phyloP scores from a whole-genome alignment of 1,284 basidiomycete species.

The Cutaneotrichosporon arboriforme region DNA sequence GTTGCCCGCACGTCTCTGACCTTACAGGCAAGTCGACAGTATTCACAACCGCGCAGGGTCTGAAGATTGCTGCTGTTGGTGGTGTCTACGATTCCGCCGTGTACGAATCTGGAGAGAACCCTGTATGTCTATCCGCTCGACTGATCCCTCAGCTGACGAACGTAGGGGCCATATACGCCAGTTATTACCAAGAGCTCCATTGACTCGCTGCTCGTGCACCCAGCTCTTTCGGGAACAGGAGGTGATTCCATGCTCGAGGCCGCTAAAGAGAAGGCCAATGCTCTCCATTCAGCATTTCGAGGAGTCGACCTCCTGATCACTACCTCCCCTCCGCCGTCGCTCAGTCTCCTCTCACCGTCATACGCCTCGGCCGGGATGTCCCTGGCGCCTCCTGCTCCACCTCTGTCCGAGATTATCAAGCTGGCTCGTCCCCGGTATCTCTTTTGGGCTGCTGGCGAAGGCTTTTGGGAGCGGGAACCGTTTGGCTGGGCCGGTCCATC shows the following conservation, averaged over 20 bases:
- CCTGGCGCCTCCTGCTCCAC: conserved; percentile 52
- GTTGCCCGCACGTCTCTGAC: background rate
- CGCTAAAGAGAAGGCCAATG: conserved; percentile 63
- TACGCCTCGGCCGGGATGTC: conserved; percentile 49
- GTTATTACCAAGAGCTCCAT: conserved; percentile 65
- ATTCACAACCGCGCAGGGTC: conserved; percentile 72
- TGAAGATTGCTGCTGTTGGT: conserved; percentile 79
- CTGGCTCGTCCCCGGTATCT: conserved; percentile 42
- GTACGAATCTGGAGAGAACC: conserved; percentile 42
- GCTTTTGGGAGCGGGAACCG: conserved; percentile 89
- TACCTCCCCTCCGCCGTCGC: conserved; percentile 68
- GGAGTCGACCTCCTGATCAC: conserved; percentile 78
- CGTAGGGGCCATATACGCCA: conserved; percentile 62
- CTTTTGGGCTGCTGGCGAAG: conserved; percentile 54
- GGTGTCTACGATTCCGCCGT: conserved; percentile 64
- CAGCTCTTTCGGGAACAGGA: conserved; percentile 42
- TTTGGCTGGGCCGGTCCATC: conserved; percentile 71
- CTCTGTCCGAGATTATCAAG: conserved; percentile 63
- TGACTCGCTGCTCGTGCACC: conserved; percentile 58
- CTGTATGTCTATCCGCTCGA: background rate
- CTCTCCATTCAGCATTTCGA: conserved; percentile 50
- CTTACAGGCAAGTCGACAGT: conserved; percentile 70
- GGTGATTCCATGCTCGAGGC: conserved; percentile 61
- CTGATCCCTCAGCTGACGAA: conserved; percentile 30
- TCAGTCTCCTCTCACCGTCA: conserved; percentile 62